Base-by-base conservation (phyloP, 306 rosid genomes). In the Sesbania bispinosa region DNA sequence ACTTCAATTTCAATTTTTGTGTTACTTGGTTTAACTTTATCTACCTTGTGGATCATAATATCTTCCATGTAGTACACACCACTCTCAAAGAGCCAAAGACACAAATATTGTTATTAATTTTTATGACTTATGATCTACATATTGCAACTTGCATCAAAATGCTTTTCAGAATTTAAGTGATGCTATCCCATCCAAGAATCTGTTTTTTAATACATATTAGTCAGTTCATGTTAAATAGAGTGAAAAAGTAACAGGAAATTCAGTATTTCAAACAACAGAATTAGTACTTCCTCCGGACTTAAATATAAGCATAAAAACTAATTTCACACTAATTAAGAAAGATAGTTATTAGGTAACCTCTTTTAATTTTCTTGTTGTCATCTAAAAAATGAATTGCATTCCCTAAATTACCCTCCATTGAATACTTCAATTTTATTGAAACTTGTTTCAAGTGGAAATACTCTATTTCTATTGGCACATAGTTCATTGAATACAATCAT, bases 31-130 rank as follows among this genome's bases (percentile, higher is more conserved):
- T 71, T 24, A 39, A 21, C 23, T 39, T n/a, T 42, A 51, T 15
- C 9, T 27, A 13, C 60, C 4, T 27, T 62, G 67, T 43, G 58
- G 72, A 32, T 41, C 35, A 7, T 57, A 43, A 42, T 66, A 47
- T 59, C 61, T 46, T 39, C 75, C 54, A n/a, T 36, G 68, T 36
- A 52, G 45, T 51, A 50, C 20, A 29, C 62, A 19, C 46, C 30
- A 24, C 26, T 48, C 1, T 7, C 2, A 21, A 50, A 58, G 45
- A 67, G 10, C 61, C 7, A 5, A 41, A 48, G 35, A 51, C 15
- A 48, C 10, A 33, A 48, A 61, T 29, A 48, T 1, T 32, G n/a
- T 16, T 15, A 1, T 33, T 46, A 18, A 6, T 19, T 66, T n/a
- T 55, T 2, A 8, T 63, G 60, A 64, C 23, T 52, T 32, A 55